Evolutionary conservation across 257 asterid genomes (phyloP), one percentile per base, ranked within the genome.

Genomic region (Solanum pinnatisectum): DNA sequence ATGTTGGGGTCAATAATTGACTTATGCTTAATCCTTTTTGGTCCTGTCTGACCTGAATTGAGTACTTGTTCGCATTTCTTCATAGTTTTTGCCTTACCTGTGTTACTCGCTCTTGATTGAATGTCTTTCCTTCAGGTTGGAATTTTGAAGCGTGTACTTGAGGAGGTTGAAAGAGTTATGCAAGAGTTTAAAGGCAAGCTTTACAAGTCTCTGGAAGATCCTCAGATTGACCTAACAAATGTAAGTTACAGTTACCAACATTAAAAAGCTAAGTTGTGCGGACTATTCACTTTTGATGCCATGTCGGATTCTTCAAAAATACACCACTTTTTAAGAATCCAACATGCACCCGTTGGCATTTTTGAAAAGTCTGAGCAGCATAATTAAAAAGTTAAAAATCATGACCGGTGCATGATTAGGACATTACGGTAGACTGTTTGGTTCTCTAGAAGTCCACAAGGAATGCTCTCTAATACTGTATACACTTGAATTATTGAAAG

Each of bases 201-300:
- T 89, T 94, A 94, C 91, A 97, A 94, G 91, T 90, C 99, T 94
- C 94, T 97, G 99, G 98, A 96, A 92, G 99, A 96, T 93, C 99
- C 98, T 59, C 92, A 92, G 87, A 91, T 96, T 89, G 99, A 97
- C 90, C 94, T 95, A 78, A 91, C 99, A 89, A 96, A 89, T 91
- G 99, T 97, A 92, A 94, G 94, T 49, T 82, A 30, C 37, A 32
- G 86, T 49, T 49, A 82, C 70, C 86, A 46, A 49, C 44, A 82
- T 82, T 49, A 49, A 20, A 81, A 32, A 30, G 44, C 36, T 6
- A 16, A 32, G 71, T 65, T 65, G 32, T 11, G 71, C 7, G 4
- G 71, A n/a, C 16, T 25, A 10, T n/a, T 65, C 33, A 65, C 71
- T 65, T 63, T 65, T 10, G 32, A n/a, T 65, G 71, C 71, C 71